A percentile compares a stretch with the other conserved stretches of the same genome.
Evolutionary conservation across 129 eudicot genomes (phyloP).

Genomic region (Rutidosis leptorrhynchoides): DNA sequence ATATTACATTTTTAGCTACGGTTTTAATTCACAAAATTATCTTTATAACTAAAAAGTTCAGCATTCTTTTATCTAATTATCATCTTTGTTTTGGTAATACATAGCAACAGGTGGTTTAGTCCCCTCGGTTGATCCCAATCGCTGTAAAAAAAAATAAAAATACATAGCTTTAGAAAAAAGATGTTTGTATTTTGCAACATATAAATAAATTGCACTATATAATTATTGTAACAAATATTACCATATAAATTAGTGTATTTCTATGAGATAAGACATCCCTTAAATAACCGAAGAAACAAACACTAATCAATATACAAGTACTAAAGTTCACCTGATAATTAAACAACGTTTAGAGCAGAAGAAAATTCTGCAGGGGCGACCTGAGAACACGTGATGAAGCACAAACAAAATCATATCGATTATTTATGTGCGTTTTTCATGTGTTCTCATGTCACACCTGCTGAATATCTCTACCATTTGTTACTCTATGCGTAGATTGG

Average conservation of each 20-base stretch:
- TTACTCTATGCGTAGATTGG: neutral
- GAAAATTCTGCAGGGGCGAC: conserved; percentile 33
- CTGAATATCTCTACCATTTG: conserved; percentile 16
- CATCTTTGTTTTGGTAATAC: neutral
- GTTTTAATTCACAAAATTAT: too few relatives aligned
- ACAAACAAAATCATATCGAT: neutral
- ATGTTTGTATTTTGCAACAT: neutral
- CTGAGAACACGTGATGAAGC: conserved; percentile 29
- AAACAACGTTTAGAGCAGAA: conserved; percentile 3
- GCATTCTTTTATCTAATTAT: neutral
- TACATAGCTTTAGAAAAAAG: neutral
- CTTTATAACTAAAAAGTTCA: neutral
- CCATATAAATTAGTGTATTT: neutral
- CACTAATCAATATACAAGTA: too few relatives aligned
- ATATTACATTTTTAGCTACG: too few relatives aligned
- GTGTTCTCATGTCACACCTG: conserved; percentile 36
- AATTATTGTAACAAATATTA: neutral
- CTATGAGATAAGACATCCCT: neutral
- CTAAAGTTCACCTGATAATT: neutral
- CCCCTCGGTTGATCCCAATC: too few relatives aligned
- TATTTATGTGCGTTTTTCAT: neutral
- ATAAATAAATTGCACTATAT: neutral
- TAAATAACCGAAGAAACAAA: neutral
- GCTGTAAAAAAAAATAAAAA: too few relatives aligned
- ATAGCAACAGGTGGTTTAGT: neutral